Percentiles rank a stretch among this genome's conserved stretches.
Evolutionary conservation across 192 early-diverging fungal genomes (phyloP).

Genomic region (Lobosporangium transversale): DNA sequence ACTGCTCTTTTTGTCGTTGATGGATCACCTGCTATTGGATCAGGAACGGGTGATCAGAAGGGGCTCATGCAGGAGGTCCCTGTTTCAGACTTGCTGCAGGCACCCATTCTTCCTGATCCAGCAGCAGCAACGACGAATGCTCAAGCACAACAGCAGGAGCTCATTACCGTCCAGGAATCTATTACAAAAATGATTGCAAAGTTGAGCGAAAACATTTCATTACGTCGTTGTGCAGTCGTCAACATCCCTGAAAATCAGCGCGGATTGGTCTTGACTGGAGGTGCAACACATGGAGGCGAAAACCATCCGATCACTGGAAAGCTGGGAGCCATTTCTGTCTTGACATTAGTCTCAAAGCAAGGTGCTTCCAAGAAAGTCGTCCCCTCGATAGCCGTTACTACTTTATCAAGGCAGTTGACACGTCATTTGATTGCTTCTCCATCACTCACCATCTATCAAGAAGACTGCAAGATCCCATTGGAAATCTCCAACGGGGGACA

Average conservation of each 20-base stretch:
- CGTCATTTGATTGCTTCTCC: conserved; percentile 89
- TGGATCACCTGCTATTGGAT: conserved; percentile 13
- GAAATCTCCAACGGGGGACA: conserved; percentile 53
- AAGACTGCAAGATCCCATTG: conserved; percentile 49
- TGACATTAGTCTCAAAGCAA: conserved; percentile 56
- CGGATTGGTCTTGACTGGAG: conserved; percentile 59
- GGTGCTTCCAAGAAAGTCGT: conserved; percentile 44
- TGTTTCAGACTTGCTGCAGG: conserved; percentile 49
- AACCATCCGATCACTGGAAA: conserved; percentile 69
- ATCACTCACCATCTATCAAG: conserved; percentile 67
- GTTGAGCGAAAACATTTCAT: conserved; percentile 88
- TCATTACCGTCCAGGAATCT: conserved; percentile 66
- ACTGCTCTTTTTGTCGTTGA: conserved; percentile 61
- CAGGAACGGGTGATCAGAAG: no score
- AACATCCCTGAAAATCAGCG: conserved; percentile 42
- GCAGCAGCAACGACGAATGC: conserved; percentile 12
- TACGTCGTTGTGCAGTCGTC: conserved; percentile 74
- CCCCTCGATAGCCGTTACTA: conserved; percentile 54
- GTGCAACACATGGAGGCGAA: conserved; percentile 81
- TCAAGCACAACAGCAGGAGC: conserved; percentile 9
- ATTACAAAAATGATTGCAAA: conserved; percentile 84
- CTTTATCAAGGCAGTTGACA: conserved; percentile 77
- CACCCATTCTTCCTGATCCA: conserved; percentile 66
- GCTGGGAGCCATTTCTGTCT: conserved; percentile 80
- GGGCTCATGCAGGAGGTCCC: conserved; percentile 53